These are phyloP conservation scores for Aureobasidium sp. DNA, from an alignment of 2,329 filamentous ascomycete genomes.

Conservation along the genomic window DNA sequence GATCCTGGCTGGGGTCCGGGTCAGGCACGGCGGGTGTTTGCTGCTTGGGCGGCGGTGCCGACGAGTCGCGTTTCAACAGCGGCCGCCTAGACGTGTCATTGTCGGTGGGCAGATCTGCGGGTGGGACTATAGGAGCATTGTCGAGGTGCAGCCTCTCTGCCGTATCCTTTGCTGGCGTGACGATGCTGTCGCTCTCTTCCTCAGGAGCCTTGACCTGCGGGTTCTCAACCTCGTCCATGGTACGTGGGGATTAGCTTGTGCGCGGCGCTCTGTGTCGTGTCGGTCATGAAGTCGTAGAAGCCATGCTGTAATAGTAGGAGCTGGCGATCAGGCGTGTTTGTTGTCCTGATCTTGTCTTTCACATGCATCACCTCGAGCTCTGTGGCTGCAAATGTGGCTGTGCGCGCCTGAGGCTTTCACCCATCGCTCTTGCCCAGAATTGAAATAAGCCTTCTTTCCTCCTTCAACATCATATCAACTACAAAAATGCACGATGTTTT, in stretches of 20 bases:
- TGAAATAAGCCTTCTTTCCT: neutral
- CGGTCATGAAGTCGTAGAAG: slow-evolving; percentile 7
- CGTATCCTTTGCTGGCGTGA: slow-evolving; percentile 32
- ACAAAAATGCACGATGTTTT: too few relatives aligned
- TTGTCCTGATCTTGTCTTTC: slow-evolving; percentile 1
- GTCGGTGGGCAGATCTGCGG: neutral
- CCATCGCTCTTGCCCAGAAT: neutral
- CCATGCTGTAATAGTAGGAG: neutral
- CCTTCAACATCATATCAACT: neutral
- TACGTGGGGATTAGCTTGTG: neutral
- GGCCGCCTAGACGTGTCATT: slow-evolving; percentile 26
- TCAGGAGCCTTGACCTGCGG: slow-evolving; percentile 26
- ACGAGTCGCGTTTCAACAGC: slow-evolving; percentile 34
- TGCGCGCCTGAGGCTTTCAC: neutral
- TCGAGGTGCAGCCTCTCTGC: slow-evolving; percentile 29
- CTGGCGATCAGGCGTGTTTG: neutral
- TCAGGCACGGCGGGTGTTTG: slow-evolving; percentile 34
- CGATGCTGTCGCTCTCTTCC: slow-evolving; percentile 15
- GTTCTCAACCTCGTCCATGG: slow-evolving; percentile 35
- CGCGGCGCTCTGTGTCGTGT: neutral
- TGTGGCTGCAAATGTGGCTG: slow-evolving; percentile 5
- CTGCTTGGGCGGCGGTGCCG: slow-evolving; percentile 35
- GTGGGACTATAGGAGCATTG: slow-evolving; percentile 18
- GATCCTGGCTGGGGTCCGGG: slow-evolving; percentile 26
- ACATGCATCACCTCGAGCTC: neutral